A percentile compares a stretch with the other conserved stretches of the same genome.
Evolutionary conservation across 2,329 filamentous ascomycete genomes (phyloP).

Genomic region (Colletotrichum nymphaeae): DNA sequence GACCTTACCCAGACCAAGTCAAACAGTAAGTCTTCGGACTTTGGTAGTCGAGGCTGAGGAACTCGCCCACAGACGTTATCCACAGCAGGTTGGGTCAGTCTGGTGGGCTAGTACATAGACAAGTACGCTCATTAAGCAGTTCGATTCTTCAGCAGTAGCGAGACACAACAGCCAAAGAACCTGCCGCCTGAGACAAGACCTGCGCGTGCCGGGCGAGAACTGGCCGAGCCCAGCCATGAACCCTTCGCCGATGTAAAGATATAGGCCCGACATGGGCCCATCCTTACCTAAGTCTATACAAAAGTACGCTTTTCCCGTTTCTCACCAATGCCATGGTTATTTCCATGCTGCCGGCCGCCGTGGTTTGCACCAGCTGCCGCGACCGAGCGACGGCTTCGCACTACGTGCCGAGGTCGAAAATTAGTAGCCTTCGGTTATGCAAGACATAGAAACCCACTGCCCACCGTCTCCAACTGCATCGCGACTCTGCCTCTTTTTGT

Average conservation of each 20-base stretch:
- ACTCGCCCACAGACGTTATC: not conserved
- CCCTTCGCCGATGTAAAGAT: not conserved
- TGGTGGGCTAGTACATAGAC: not conserved
- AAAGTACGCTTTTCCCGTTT: not conserved
- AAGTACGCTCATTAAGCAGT: not conserved
- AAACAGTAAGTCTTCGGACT: not conserved
- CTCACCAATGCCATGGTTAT: not conserved
- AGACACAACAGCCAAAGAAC: not conserved
- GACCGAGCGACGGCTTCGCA: not conserved
- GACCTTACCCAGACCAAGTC: not conserved
- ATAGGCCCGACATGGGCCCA: not conserved
- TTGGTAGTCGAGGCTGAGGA: not conserved
- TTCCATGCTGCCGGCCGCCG: not conserved
- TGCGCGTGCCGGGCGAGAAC: not conserved
- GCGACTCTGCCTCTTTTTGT: not conserved
- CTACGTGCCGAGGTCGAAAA: not conserved
- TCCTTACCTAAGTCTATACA: not conserved
- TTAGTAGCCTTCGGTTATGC: slow-evolving; percentile 1
- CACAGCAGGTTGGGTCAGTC: not conserved
- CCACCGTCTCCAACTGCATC: not conserved
- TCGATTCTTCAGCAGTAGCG: not conserved
- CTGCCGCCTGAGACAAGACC: not conserved
- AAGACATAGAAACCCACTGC: slow-evolving; percentile 18
- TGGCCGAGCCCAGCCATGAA: not conserved
- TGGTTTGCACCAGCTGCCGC: not conserved